Evolutionary conservation across 1,139 yeast species (phyloP).

Genomic region (Pichia sp.): DNA sequence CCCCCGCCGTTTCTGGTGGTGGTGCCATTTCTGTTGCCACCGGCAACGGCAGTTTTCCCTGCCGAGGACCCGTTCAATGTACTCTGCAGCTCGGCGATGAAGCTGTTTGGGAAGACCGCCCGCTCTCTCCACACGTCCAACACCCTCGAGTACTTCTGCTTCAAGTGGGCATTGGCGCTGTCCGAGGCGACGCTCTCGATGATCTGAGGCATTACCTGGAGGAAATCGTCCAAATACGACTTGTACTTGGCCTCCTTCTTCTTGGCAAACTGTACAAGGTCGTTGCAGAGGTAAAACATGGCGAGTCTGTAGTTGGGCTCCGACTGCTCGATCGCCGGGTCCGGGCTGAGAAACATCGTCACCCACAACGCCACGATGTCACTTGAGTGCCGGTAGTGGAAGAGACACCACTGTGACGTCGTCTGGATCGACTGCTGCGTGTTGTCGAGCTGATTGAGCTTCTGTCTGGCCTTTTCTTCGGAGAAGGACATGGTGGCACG

Average conservation of each 20-base stretch:
- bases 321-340: conserved; percentile 28
- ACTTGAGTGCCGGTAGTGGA: conserved; percentile 64
- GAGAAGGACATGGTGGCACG: conserved; percentile 54
- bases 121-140: conserved; percentile 75
- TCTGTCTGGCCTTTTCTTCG: conserved; percentile 49
- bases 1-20: neutral
- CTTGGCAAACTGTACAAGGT: conserved; percentile 76
- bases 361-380: conserved; percentile 65
- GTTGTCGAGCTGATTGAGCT: conserved; percentile 60
- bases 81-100: conserved; percentile 19
- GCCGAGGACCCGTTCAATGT: neutral
- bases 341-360: conserved; percentile 32
- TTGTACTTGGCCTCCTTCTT: conserved; percentile 53
- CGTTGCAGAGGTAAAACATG: conserved; percentile 71
- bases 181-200: conserved; percentile 33
- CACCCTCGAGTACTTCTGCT: conserved; percentile 56
- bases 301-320: conserved; percentile 49
- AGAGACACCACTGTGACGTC: conserved; percentile 79
- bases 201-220: conserved; percentile 36
- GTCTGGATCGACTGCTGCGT: conserved; percentile 82
- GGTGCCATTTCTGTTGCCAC: neutral
- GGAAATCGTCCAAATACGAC: conserved; percentile 59
- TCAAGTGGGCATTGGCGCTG: conserved; percentile 15
- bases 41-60: neutral
- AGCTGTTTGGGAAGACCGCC: conserved; percentile 41